A percentile compares a stretch with the other conserved stretches of the same genome.
Conservation (phyloP, 2,329 filamentous ascomycete species). For the Blastomyces emzantsi region DNA sequence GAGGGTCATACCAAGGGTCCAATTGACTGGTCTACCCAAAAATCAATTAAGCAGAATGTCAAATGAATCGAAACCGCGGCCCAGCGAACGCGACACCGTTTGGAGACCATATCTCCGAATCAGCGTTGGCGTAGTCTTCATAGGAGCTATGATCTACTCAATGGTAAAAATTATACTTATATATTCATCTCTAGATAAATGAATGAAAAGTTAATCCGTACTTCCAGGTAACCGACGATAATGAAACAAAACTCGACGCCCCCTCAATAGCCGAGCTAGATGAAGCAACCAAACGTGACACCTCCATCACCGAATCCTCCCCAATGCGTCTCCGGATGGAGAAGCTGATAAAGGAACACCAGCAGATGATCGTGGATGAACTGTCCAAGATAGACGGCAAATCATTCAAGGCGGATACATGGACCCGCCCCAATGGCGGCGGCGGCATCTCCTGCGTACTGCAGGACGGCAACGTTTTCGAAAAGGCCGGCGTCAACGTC, state of each 20-base stretch:
- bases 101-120: slow-evolving; percentile 42
- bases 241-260: slow-evolving; percentile 31
- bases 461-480: slow-evolving; percentile 93
- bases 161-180: slow-evolving; percentile 32
- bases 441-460: slow-evolving; percentile 91
- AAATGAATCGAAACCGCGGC: slow-evolving; percentile 18
- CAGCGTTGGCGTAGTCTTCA: slow-evolving; percentile 41
- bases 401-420: slow-evolving; percentile 74
- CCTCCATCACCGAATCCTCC: slow-evolving; percentile 63
- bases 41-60: slow-evolving; percentile 22
- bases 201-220: neutral
- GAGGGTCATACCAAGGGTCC: slow-evolving; percentile 20
- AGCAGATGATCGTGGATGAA: slow-evolving; percentile 74
- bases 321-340: slow-evolving; percentile 99
- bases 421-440: slow-evolving; percentile 78
- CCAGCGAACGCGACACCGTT: slow-evolving; percentile 29
- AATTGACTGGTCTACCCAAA: slow-evolving; percentile 16
- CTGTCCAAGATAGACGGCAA: slow-evolving; percentile 77
- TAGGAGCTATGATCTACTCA: slow-evolving; percentile 42
- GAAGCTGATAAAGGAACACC: slow-evolving; percentile 86
- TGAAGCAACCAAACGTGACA: slow-evolving; percentile 67
- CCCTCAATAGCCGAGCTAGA: slow-evolving; percentile 78
- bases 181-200: neutral
- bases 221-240: slow-evolving; percentile 25
- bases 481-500: slow-evolving; percentile 94